phyloP scores from a whole-genome alignment of 2,329 filamentous ascomycete species.

The Geoglossum cookeanum region DNA sequence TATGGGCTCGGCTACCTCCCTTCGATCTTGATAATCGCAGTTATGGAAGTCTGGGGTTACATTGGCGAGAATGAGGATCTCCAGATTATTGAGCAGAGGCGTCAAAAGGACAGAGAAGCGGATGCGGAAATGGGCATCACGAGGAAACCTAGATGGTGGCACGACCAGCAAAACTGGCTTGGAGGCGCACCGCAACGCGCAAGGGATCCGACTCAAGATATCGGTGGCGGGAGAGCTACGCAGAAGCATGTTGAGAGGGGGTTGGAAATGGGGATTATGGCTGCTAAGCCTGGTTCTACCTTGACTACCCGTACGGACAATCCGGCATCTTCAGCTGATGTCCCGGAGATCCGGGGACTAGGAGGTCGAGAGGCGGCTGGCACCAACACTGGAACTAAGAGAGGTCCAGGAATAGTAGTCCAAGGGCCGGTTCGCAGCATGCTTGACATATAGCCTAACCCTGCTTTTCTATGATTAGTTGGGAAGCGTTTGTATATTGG shows the following conservation, averaged over 20 bases:
- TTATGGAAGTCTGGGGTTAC: conserved; percentile 32
- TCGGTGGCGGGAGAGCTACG: conserved; percentile 17
- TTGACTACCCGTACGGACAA: not conserved
- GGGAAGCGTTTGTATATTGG: not conserved
- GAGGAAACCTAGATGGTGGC: conserved; percentile 49
- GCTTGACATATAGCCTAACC: not conserved
- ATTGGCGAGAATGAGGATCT: conserved; percentile 51
- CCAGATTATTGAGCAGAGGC: conserved; percentile 44
- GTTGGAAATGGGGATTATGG: conserved; percentile 22
- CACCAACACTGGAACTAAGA: not conserved
- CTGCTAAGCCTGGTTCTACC: not conserved
- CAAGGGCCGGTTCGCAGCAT: not conserved
- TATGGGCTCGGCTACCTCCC: conserved; percentile 45
- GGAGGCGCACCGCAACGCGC: conserved; percentile 16
- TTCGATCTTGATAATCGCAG: conserved; percentile 33
- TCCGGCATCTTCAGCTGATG: not conserved
- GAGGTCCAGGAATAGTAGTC: not conserved
- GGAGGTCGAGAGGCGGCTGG: not conserved
- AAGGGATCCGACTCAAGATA: conserved; percentile 18
- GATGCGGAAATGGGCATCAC: conserved; percentile 43
- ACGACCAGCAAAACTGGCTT: conserved; percentile 17
- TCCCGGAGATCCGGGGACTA: not conserved
- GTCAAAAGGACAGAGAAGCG: conserved; percentile 32
- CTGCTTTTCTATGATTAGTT: not conserved
- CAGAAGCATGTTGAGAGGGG: conserved; percentile 14